phyloP scores from a whole-genome alignment of 169 alveolate genomes.

The Plasmodium gonderi region DNA sequence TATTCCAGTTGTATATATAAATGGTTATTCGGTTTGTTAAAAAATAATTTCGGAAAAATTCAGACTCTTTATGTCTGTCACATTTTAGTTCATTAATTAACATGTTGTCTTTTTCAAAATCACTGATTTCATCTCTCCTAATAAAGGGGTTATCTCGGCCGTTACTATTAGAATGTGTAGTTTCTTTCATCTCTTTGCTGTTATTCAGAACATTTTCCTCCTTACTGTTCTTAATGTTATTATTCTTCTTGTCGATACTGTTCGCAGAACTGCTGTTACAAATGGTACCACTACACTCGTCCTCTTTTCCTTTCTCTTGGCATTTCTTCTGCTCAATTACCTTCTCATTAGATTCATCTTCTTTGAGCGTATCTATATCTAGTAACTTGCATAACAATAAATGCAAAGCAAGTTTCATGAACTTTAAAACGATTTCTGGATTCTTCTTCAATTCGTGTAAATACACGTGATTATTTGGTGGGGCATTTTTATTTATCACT shows the following conservation, averaged over 20 bases:
- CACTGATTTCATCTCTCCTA: slow-evolving; percentile 23
- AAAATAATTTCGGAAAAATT: slow-evolving; percentile 26
- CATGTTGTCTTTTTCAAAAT: background rate
- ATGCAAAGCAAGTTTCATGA: slow-evolving; percentile 62
- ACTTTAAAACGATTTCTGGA: slow-evolving; percentile 64
- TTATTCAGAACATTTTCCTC: too few species aligned
- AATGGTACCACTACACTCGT: background rate
- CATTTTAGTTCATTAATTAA: slow-evolving; percentile 22
- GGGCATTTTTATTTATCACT: slow-evolving; percentile 34
- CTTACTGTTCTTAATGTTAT: background rate
- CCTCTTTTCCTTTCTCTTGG: background rate
- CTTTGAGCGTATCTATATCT: background rate
- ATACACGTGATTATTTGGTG: slow-evolving; percentile 62
- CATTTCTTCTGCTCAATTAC: background rate
- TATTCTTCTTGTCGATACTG: background rate
- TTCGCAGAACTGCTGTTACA: background rate
- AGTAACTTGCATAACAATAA: slow-evolving; percentile 11
- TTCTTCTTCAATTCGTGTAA: slow-evolving; percentile 53
- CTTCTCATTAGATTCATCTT: background rate
- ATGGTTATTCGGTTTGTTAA: slow-evolving; percentile 32
- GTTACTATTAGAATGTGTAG: background rate
- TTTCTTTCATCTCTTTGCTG: background rate
- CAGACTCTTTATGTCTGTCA: slow-evolving; percentile 43
- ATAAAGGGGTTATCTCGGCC: background rate
- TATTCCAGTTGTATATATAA: slow-evolving; percentile 68